Conservation (phyloP, 768 basidiomycete species). For the Tricholomella constricta region DNA sequence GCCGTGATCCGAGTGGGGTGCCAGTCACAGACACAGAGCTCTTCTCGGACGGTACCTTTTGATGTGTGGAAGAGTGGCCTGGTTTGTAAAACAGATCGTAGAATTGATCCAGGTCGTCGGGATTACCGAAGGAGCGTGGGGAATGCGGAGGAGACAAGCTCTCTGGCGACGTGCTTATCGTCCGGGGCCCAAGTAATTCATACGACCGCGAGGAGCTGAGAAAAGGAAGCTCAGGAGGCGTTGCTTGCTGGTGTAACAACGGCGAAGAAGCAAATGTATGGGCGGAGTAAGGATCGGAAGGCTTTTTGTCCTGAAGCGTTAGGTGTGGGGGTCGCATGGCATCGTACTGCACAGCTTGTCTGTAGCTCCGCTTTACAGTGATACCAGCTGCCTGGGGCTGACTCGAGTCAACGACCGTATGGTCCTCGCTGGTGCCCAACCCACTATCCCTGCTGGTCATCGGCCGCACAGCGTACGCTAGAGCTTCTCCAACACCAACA, state of each 20-base stretch:
- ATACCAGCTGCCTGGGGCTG: constrained; percentile 5
- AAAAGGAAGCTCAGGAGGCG: constrained; percentile 4
- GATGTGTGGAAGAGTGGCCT: constrained; percentile 13
- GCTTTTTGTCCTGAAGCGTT: constrained; percentile 13
- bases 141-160: constrained; percentile 43
- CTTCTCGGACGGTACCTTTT: constrained; percentile 15
- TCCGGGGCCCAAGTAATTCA: constrained; percentile 3
- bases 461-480: constrained; percentile 45
- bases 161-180: constrained; percentile 20
- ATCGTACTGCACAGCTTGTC: constrained; percentile 40
- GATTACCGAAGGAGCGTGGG: constrained; percentile 56
- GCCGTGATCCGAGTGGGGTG: constrained; percentile 23
- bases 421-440: constrained; percentile 48
- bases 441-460: constrained; percentile 42
- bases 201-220: constrained; percentile 1
- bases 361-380: constrained; percentile 15
- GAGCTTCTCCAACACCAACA: constrained; percentile 64
- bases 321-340: constrained; percentile 29
- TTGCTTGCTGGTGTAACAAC: constrained; percentile 12
- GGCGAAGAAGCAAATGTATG: constrained; percentile 27
- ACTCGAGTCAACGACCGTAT: constrained; percentile 19
- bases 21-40: constrained; percentile 17
- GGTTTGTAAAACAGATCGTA: constrained; percentile 74
- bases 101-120: constrained; percentile 73
- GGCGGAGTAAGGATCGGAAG: constrained; percentile 18